Base-by-base conservation (phyloP, 164 flowering plant species). In the Paratinospora sagittata region DNA sequence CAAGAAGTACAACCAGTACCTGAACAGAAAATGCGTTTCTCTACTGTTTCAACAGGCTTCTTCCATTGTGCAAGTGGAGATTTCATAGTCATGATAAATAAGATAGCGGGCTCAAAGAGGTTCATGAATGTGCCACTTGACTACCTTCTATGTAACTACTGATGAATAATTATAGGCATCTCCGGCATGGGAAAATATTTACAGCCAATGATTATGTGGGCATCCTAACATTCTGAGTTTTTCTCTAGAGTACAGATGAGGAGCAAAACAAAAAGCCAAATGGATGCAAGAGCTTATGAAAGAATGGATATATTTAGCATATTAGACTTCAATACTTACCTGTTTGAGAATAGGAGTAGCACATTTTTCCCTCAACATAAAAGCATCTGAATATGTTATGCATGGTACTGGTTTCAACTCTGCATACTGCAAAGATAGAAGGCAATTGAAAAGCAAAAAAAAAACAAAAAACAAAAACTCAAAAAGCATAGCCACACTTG, bases 401-500 rank as follows among this genome's bases (percentile, higher is more conserved):
- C 99, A 95, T 70, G 97, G 93, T 43, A 95, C 99, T 66, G 99
- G 99, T 77, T 90, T 92, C 72, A 95, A 96, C 77, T 92, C 99
- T 68, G 97, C 97, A 82, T 95, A 95, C 99, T 91, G 79, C 77
- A 85, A 65, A 72, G 12, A 62, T 24, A 39, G 70, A 76, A 73
- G 61, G 1, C 21, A 55, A 55, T 7, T 68, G 27, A 36, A 34
- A 3, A 8, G 37, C 45, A 65, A n/a, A n/a, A n/a, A n/a, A n/a
- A n/a, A n/a, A n/a, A n/a, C n/a, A n/a, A n/a, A n/a, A n/a, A n/a
- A n/a, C n/a, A n/a, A n/a, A n/a, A n/a, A n/a, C n/a, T n/a, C n/a
- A n/a, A n/a, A n/a, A n/a, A n/a, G n/a, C n/a, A 49, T 19, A 12
- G 23, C 58, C 2, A 2, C 34, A 30, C 58, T 52, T 52, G 58